Percentiles rank a stretch among this genome's conserved stretches.
These are phyloP conservation scores for Gracilaria gracilis DNA, from an alignment of 23 red algal genomes.

Conservation along the genomic window DNA sequence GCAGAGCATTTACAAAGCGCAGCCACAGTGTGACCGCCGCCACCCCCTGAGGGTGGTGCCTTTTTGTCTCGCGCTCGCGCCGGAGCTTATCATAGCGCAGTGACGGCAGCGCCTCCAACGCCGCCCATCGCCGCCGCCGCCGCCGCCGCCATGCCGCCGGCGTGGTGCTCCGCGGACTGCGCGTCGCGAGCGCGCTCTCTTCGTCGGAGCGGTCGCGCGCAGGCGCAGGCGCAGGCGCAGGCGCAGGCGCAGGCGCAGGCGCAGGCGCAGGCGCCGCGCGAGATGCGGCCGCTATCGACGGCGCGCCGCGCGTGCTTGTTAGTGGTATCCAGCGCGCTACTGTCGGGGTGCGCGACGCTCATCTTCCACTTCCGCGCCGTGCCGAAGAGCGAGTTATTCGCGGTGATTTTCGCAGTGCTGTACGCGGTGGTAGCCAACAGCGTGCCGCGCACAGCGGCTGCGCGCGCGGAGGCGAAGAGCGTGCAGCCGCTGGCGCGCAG, in stretches of 20 bases:
- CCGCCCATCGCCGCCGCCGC: no score
- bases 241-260: background rate
- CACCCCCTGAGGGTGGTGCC: no score
- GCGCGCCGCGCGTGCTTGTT: background rate
- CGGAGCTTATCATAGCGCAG: no score
- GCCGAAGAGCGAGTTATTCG: slow-evolving; percentile 19
- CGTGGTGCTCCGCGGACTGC: no score
- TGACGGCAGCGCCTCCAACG: no score
- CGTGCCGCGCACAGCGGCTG: slow-evolving; percentile 23
- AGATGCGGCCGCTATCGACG: background rate
- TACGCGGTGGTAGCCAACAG: slow-evolving; percentile 38
- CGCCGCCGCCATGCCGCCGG: no score
- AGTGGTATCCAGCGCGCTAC: background rate
- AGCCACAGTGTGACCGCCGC: no score
- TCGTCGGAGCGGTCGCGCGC: background rate
- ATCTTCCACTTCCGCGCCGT: slow-evolving; percentile 32
- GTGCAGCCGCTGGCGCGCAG: slow-evolving; percentile 29
- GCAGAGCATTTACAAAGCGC: no score
- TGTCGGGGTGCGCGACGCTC: slow-evolving; percentile 26
- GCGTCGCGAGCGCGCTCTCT: no score
- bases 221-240: background rate
- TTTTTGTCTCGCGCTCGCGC: no score
- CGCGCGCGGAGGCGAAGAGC: background rate
- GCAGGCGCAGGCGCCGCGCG: no score
- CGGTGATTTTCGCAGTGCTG: slow-evolving; percentile 26